These are phyloP conservation scores for Fraxinus excelsior DNA, from an alignment of 257 asterid genomes.

Conservation along the genomic window DNA sequence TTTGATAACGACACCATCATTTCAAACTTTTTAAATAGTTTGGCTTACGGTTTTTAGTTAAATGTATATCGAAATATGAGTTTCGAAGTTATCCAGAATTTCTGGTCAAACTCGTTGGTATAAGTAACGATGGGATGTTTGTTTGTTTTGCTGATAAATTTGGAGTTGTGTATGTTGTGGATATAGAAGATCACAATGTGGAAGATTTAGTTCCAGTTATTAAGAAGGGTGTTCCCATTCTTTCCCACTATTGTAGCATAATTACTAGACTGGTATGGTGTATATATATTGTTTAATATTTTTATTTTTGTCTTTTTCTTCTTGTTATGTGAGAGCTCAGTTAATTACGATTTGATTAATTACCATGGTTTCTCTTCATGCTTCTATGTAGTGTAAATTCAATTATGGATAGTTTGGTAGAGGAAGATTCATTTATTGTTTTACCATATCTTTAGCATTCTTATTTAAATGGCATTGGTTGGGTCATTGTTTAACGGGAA, in stretches of 20 bases:
- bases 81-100: too few species aligned
- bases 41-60: too few species aligned
- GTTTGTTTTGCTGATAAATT: slow-evolving; percentile 92
- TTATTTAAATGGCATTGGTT: not conserved
- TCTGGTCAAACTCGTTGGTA: too few species aligned
- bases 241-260: slow-evolving; percentile 95
- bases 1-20: too few species aligned
- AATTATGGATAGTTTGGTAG: not conserved
- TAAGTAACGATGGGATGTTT: slow-evolving; percentile 60
- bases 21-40: too few species aligned
- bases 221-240: slow-evolving; percentile 76
- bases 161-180: slow-evolving; percentile 75
- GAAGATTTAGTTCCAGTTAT: slow-evolving; percentile 37
- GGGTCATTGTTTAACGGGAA: not conserved
- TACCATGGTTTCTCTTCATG: not conserved
- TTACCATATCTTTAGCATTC: not conserved
- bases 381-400: not conserved
- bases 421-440: not conserved
- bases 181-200: slow-evolving; percentile 33
- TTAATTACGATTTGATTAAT: slow-evolving; percentile 4
- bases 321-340: not conserved
- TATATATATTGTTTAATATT: not conserved
- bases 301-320: not conserved
- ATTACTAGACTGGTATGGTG: slow-evolving; percentile 82
- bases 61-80: too few species aligned